A percentile compares a stretch with the other conserved stretches of the same genome.
phyloP scores from a whole-genome alignment of 176 grass and related monocot genomes.

The Thalia dealbata region DNA sequence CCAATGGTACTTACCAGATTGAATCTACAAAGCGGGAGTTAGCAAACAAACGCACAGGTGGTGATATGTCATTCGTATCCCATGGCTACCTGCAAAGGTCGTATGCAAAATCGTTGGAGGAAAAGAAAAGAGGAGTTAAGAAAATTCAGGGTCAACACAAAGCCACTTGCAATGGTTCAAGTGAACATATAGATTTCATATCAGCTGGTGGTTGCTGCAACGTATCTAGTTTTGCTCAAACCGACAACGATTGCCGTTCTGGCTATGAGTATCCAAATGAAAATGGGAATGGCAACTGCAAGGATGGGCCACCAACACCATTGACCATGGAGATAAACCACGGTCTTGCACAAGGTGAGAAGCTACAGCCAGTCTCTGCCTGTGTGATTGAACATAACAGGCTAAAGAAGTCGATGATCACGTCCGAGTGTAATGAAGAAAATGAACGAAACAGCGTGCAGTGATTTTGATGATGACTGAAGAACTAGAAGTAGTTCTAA shows the following conservation, averaged over 20 bases:
- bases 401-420: not conserved
- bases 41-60: conserved; percentile 10
- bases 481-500: not conserved
- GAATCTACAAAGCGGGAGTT: not conserved
- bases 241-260: not conserved
- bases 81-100: conserved; percentile 32
- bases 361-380: not conserved
- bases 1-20: conserved; percentile 22
- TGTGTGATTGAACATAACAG: not conserved
- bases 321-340: not conserved
- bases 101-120: conserved; percentile 28
- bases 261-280: not conserved
- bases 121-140: not conserved
- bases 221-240: not conserved
- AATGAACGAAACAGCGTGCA: not conserved
- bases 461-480: not conserved
- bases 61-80: conserved; percentile 20
- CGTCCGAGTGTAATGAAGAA: not conserved
- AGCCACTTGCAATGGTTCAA: conserved; percentile 4
- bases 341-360: not conserved
- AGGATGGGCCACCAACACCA: not conserved
- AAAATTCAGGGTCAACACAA: not conserved
- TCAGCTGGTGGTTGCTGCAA: not conserved
- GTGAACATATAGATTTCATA: not conserved
- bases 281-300: not conserved